Evolutionary conservation across 2,329 filamentous ascomycete species (phyloP), one percentile per base, ranked within the genome.

Genomic region (Colletotrichum cereale): DNA sequence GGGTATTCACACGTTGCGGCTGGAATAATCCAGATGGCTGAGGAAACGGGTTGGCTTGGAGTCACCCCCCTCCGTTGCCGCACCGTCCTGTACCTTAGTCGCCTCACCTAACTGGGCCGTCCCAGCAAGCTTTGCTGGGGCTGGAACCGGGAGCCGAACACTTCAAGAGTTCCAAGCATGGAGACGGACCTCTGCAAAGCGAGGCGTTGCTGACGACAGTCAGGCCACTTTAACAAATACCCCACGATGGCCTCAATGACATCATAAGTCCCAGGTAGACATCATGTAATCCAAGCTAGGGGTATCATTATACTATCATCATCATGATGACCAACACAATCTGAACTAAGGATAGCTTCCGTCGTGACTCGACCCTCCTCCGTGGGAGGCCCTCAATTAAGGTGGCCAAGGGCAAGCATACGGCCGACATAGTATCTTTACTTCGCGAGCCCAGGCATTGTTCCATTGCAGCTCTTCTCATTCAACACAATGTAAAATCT

Each of bases 301-400:
- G 68, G 68, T 71, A 71, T 71, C 68, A 63, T 71, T 68, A 71
- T 71, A 67, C 53, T 63, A 26, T 71, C 65, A 47, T 71, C 68
- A 63, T 38, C 26, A 42, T 36, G 52, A 68, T 47, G 52, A 60
- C 29, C 52, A 53, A 71, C 62, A 58, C 64, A 53, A 31, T 55
- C 65, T 48, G 61, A 53, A 40, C 53, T 71, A 68, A 62, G 36
- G 53, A 71, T 63, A 53, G 52, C 65, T 55, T n/a, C n/a, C n/a
- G n/a, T n/a, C n/a, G 31, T 31, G 29, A 40, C 50, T 50, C 26
- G 36, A 21, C 26, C 34, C 31, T 53, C 31, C 38, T 18, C 44
- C 24, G 18, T 31, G 36, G 7, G 29, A 36, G 40, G 29, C 26
- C 44, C 57, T 57, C 26, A 21, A 53, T 67, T 57, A 71, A 53